Percentiles rank a stretch among this genome's conserved stretches.
phyloP scores from a whole-genome alignment of 2,329 filamentous ascomycete species.

The Aciculosporium take region DNA sequence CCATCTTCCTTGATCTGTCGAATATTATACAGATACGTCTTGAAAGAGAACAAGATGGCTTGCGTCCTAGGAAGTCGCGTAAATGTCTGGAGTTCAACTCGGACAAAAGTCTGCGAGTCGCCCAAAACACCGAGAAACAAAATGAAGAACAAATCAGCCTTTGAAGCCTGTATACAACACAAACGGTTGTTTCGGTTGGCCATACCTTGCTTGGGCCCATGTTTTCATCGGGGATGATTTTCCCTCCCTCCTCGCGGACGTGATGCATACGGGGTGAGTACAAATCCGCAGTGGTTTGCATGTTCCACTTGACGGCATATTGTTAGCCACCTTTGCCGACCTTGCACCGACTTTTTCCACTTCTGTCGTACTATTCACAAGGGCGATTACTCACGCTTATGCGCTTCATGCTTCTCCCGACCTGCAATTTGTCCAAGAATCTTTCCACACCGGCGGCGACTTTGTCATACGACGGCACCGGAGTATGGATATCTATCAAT shows the following conservation, averaged over 20 bases:
- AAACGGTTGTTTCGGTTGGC: background rate
- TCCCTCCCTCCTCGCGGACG: constrained; percentile 18
- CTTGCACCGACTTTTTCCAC: background rate
- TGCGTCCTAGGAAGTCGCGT: constrained; percentile 31
- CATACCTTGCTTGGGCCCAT: constrained; percentile 25
- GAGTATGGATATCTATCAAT: constrained; percentile 34
- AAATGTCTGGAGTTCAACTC: constrained; percentile 38
- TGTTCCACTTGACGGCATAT: constrained; percentile 32
- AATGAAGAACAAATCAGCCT: background rate
- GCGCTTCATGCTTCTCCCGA: constrained; percentile 34
- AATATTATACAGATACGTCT: constrained; percentile 38
- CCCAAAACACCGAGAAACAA: background rate
- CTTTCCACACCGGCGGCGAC: constrained; percentile 41
- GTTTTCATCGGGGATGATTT: constrained; percentile 19
- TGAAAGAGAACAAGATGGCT: constrained; percentile 40
- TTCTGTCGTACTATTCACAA: background rate
- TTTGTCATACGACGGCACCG: constrained; percentile 40
- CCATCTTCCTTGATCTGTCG: constrained; percentile 34
- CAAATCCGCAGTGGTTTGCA: constrained; percentile 29
- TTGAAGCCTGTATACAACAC: no score
- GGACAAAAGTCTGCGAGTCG: constrained; percentile 20
- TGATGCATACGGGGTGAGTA: constrained; percentile 27
- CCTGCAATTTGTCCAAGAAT: constrained; percentile 33
- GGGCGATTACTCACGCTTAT: constrained; percentile 27
- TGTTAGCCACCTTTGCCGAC: background rate